phyloP scores from a whole-genome alignment of 345 rosid genomes.

The Cardamine chenopodiifolia region DNA sequence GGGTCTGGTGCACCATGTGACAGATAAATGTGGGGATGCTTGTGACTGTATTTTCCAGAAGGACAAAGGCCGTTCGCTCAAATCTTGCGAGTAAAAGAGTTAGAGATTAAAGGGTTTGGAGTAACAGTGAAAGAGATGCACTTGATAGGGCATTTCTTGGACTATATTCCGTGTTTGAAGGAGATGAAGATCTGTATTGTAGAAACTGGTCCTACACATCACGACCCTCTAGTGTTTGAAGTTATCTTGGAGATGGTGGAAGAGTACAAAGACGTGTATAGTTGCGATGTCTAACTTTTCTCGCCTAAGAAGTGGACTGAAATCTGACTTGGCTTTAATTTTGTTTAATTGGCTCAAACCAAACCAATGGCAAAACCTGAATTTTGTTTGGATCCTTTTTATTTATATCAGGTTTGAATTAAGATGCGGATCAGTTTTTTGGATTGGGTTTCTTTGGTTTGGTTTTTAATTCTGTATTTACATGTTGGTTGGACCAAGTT shows the following conservation, averaged over 20 bases:
- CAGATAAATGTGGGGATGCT: constrained; percentile 27
- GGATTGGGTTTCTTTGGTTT: neutral
- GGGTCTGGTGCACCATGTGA: constrained; percentile 28
- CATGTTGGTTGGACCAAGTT: neutral
- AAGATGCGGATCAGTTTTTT: neutral
- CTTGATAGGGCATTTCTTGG: constrained; percentile 36
- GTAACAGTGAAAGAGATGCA: constrained; percentile 29
- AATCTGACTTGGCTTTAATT: constrained; percentile 38
- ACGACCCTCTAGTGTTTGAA: neutral
- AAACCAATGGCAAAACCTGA: neutral
- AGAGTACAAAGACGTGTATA: constrained; percentile 6
- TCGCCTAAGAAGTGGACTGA: neutral
- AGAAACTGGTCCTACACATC: neutral
- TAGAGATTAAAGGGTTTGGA: constrained; percentile 19
- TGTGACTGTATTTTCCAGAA: constrained; percentile 27
- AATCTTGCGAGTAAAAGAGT: constrained; percentile 20
- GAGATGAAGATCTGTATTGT: constrained; percentile 12
- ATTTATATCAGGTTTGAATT: neutral
- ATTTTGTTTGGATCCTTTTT: neutral
- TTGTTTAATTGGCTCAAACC: neutral
- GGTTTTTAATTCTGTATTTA: neutral
- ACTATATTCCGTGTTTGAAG: constrained; percentile 21
- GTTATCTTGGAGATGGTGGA: constrained; percentile 14
- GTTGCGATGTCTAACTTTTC: constrained; percentile 16
- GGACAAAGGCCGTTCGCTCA: constrained; percentile 25